phyloP scores from a whole-genome alignment of 441 rosid species.

The Daphne laureola region DNA sequence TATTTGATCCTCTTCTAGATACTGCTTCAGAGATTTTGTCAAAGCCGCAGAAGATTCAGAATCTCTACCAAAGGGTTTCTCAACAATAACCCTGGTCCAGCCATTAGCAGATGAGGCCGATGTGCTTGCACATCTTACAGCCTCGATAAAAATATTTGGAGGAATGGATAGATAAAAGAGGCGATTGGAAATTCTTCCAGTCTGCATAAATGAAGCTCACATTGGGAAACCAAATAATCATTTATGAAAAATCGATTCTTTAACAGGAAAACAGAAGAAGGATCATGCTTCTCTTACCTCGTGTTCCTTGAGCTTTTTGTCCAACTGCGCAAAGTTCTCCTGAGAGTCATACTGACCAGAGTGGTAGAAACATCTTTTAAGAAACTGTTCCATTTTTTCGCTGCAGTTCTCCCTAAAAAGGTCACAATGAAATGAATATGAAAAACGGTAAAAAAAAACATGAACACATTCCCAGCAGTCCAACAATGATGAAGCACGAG shows the following conservation, averaged over 20 bases:
- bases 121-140: constrained; percentile 75
- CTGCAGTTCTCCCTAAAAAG: constrained; percentile 65
- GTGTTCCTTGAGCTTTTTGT: constrained; percentile 69
- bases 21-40: constrained; percentile 72
- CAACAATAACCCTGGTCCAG: constrained; percentile 95
- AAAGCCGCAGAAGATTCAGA: constrained; percentile 82
- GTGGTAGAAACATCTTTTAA: constrained; percentile 86
- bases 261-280: neutral
- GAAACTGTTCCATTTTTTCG: constrained; percentile 89
- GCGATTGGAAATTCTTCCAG: constrained; percentile 71
- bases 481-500: constrained; percentile 1
- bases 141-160: constrained; percentile 80
- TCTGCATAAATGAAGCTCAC: constrained; percentile 32
- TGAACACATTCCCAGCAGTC: too few species aligned
- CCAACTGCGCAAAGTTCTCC: constrained; percentile 63
- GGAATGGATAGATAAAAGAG: constrained; percentile 88
- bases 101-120: constrained; percentile 85
- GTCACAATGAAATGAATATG: constrained; percentile 4
- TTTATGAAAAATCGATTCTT: too few species aligned
- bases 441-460: constrained; percentile 4
- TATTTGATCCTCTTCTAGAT: constrained; percentile 81
- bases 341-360: constrained; percentile 85
- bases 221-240: constrained; percentile 9
- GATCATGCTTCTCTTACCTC: constrained; percentile 43
- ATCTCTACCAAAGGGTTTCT: constrained; percentile 95